A percentile compares a stretch with the other conserved stretches of the same genome.
Conservation (phyloP, 2,329 filamentous ascomycete genomes). For the Colletotrichum sidae region DNA sequence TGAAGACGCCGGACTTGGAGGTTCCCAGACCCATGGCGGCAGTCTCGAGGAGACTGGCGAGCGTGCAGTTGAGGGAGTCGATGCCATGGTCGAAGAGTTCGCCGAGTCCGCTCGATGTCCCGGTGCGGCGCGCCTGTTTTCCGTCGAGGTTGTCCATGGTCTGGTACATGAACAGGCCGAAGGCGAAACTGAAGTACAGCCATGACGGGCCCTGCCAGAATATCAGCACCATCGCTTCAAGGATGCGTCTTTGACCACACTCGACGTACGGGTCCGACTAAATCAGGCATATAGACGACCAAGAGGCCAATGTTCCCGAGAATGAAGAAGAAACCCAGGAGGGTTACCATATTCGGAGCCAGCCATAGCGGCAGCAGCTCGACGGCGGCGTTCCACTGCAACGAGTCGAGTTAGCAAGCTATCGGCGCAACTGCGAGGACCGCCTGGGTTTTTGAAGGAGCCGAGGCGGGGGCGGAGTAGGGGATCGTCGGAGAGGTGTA, state of each 20-base stretch:
- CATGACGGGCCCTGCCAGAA: constrained; percentile 78
- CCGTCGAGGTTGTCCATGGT: constrained; percentile 99
- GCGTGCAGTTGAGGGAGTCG: constrained; percentile 96
- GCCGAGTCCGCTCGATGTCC: constrained; percentile 92
- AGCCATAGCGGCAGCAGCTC: constrained; percentile 94
- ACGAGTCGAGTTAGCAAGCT: constrained; percentile 38
- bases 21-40: constrained; percentile 93
- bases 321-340: constrained; percentile 95
- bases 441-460: background rate
- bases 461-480: constrained; percentile 29
- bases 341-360: constrained; percentile 96
- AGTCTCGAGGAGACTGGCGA: constrained; percentile 90
- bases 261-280: constrained; percentile 83
- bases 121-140: constrained; percentile 94
- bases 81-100: constrained; percentile 99
- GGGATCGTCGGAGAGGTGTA: constrained; percentile 39
- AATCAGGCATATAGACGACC: constrained; percentile 86
- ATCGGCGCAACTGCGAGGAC: constrained; percentile 19
- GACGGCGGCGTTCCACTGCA: constrained; percentile 96
- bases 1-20: constrained; percentile 87
- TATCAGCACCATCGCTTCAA: constrained; percentile 15
- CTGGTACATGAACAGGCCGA: constrained; percentile 98
- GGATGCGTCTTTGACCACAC: too few species aligned
- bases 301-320: constrained; percentile 82
- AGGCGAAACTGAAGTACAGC: constrained; percentile 95